Percentiles rank a stretch among this genome's conserved stretches.
Evolutionary conservation across 2,329 filamentous ascomycete genomes (phyloP).

Genomic region (Colletotrichum shisoi): DNA sequence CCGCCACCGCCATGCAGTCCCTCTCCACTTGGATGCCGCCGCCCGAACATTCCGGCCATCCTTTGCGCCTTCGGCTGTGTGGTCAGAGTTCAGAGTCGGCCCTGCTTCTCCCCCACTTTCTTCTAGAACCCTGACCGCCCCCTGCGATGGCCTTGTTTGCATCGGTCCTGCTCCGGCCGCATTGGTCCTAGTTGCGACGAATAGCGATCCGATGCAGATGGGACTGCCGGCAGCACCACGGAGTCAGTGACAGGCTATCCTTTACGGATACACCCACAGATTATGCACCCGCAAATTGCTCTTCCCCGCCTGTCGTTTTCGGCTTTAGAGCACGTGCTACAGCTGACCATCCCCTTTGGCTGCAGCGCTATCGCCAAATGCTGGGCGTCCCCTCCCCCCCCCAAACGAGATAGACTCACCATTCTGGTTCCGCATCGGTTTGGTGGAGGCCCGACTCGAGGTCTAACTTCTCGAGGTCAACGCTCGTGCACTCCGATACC

Average conservation of each 20-base stretch:
- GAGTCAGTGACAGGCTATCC: conserved; percentile 20
- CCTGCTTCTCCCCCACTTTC: conserved; percentile 7
- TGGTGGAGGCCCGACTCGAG: conserved; percentile 23
- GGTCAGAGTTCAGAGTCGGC: neutral
- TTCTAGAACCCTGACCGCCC: conserved; percentile 15
- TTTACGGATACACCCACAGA: neutral
- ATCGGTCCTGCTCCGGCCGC: conserved; percentile 8
- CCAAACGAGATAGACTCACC: conserved; percentile 21
- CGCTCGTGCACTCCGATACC: conserved; percentile 44
- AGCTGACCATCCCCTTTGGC: neutral
- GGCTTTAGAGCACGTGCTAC: neutral
- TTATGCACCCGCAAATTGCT: neutral
- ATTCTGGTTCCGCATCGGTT: conserved; percentile 23
- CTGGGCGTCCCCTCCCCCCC: neutral
- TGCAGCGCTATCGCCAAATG: neutral
- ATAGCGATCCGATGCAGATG: conserved; percentile 48
- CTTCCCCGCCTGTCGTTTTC: neutral
- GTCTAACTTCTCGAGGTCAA: conserved; percentile 27
- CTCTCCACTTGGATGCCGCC: conserved; percentile 5
- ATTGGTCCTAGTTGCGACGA: conserved; percentile 32
- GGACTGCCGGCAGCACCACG: conserved; percentile 43
- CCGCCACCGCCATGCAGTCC: conserved; percentile 13
- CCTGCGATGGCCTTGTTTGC: conserved; percentile 16
- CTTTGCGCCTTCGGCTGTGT: neutral
- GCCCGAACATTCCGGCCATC: neutral